Evolutionary conservation across 2,329 filamentous ascomycete genomes (phyloP), one percentile per base, ranked within the genome.

Genomic region (Sporothrix dimorphospora): DNA sequence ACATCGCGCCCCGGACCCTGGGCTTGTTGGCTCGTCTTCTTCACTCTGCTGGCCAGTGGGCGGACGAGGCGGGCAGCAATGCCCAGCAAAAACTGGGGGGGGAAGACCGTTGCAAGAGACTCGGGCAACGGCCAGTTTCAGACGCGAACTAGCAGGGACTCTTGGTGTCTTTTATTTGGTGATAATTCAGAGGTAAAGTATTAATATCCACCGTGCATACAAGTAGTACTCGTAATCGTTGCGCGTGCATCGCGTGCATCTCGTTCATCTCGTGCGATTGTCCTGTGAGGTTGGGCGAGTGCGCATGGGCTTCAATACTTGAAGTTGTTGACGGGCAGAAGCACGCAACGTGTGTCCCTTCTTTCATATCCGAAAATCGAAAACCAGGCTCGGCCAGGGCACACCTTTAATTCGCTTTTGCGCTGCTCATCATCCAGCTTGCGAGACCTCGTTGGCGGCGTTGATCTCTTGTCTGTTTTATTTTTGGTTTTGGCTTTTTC

Each of bases 121-220:
- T 63, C 38, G 11, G n/a, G 12, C 9, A 11, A 45, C 16, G 34
- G 59, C 38, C 38, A 19, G 59, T 63, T 63, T 63, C 59, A 63
- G 59, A 42, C 34, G 59, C 59, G n/a, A 42, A 63, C 59, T 63
- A 63, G 34, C 59, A 63, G n/a, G 59, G 59, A 24, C 51, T 30
- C 21, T 5, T 30, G 47, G 47, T 42, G n/a, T 51, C 19, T 34
- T 12, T 24, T 34, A 19, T 7, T 57, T 47, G 4, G 53, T 24
- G 53, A 30, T 30, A 34, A 34, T 6, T 34, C 53, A 57, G 11
- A 57, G 53, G 53, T 12, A 24, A 40, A 21, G 19, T 40, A 40
- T 40, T 21, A 40, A 61, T 40, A 61, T 14, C 57, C 57, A 42
- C 34, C 34, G n/a, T 6, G 34, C 34, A 21, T 11, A 45, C 16